A percentile compares a stretch with the other conserved stretches of the same genome.
These are phyloP conservation scores for Lachnellula cervina DNA, from an alignment of 2,329 filamentous ascomycete genomes.

Conservation along the genomic window DNA sequence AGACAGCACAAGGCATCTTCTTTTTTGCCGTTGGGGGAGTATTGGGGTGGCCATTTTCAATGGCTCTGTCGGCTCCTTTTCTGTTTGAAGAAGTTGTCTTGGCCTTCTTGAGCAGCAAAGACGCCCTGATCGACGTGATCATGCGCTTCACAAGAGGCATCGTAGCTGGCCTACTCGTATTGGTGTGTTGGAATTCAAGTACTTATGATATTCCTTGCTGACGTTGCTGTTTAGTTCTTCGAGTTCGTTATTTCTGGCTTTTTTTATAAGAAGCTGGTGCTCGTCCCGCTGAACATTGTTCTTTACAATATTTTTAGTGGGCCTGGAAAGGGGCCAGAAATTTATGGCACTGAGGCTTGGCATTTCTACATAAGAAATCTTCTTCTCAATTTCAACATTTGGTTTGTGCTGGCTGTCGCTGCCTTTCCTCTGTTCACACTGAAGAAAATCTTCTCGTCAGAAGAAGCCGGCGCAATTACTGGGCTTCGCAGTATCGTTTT, in stretches of 20 bases:
- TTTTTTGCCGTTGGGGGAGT: slow-evolving; percentile 86
- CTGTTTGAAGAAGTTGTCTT: slow-evolving; percentile 69
- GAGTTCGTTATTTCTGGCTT: slow-evolving; percentile 72
- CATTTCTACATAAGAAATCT: slow-evolving; percentile 93
- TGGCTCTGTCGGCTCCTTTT: slow-evolving; percentile 76
- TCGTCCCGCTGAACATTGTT: slow-evolving; percentile 89
- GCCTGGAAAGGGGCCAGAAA: slow-evolving; percentile 72
- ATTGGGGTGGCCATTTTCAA: slow-evolving; percentile 91
- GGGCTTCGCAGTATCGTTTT: slow-evolving; percentile 74
- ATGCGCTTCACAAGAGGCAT: slow-evolving; percentile 63
- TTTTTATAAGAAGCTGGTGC: slow-evolving; percentile 74
- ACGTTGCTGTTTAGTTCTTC: slow-evolving; percentile 46
- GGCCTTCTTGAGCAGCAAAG: slow-evolving; percentile 47
- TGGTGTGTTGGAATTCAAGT: slow-evolving; percentile 20
- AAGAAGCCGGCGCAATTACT: slow-evolving; percentile 57
- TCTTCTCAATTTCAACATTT: slow-evolving; percentile 89
- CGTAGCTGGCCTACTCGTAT: slow-evolving; percentile 35
- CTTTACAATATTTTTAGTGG: slow-evolving; percentile 90
- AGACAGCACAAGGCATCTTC: slow-evolving; percentile 77
- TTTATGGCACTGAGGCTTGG: slow-evolving; percentile 96
- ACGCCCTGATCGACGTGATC: slow-evolving; percentile 55
- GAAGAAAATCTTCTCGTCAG: slow-evolving; percentile 59
- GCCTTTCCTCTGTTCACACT: slow-evolving; percentile 70
- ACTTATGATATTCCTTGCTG: background rate
- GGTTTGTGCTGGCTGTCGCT: slow-evolving; percentile 75